Percentiles rank a stretch among this genome's conserved stretches.
Evolutionary conservation across 306 rosid genomes (phyloP).

Genomic region (Vigna reflexopilosa): DNA sequence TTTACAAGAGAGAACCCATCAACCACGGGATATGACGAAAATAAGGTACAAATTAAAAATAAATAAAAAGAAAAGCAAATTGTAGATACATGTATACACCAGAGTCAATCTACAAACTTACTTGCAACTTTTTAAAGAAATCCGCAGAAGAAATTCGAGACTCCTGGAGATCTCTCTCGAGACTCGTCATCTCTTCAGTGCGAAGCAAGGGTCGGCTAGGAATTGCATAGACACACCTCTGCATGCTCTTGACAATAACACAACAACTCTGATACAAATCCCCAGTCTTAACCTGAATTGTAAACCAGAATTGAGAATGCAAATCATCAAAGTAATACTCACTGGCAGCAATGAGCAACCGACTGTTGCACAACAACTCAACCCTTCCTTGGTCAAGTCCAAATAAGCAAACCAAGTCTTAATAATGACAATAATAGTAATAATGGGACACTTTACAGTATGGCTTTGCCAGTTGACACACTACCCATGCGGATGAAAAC

Average conservation of each 20-base stretch:
- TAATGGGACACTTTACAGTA: not conserved
- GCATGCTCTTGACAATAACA: conserved; percentile 83
- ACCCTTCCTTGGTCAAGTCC: conserved; percentile 7
- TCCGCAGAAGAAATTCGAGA: conserved; percentile 68
- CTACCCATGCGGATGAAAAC: conserved; percentile 2
- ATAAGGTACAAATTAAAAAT: conserved; percentile 26
- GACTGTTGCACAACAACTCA: not conserved
- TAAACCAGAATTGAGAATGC: conserved; percentile 34
- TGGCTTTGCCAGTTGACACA: not conserved
- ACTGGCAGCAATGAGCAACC: conserved; percentile 8
- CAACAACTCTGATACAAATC: conserved; percentile 84
- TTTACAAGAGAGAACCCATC: conserved; percentile 8
- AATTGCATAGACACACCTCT: conserved; percentile 89
- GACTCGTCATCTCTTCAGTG: conserved; percentile 66
- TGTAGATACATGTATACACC: conserved; percentile 11
- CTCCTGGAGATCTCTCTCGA: conserved; percentile 70
- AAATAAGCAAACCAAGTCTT: not conserved
- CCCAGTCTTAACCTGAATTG: conserved; percentile 80
- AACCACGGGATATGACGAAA: conserved; percentile 31
- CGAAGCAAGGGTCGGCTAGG: conserved; percentile 60
- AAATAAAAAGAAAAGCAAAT: conserved; percentile 22
- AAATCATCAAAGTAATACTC: conserved; percentile 31
- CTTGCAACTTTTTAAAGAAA: conserved; percentile 70
- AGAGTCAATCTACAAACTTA: conserved; percentile 44
- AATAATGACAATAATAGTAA: not conserved